Conservation (phyloP, 2,329 filamentous ascomycete species). For the Dothistroma pini region DNA sequence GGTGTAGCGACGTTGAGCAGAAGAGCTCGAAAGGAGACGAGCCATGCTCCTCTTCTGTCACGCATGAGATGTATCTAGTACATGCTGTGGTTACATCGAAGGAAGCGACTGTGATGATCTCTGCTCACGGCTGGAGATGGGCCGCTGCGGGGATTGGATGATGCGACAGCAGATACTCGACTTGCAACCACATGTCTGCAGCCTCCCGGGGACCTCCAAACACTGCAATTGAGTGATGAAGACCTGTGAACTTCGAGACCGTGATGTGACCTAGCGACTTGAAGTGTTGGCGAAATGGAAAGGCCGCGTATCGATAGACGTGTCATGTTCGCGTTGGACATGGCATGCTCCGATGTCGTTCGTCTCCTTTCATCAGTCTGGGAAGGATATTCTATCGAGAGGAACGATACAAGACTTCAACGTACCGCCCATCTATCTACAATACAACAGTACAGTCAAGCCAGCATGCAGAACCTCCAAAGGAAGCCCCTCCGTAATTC, state of each 20-base stretch:
- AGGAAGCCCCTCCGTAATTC: background rate
- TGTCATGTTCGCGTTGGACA: background rate
- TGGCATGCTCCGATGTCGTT: background rate
- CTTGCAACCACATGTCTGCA: too few relatives aligned
- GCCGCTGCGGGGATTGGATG: background rate
- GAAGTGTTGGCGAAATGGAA: background rate
- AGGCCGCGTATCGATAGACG: background rate
- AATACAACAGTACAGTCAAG: background rate
- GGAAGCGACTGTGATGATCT: background rate
- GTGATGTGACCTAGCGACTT: background rate
- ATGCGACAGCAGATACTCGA: background rate
- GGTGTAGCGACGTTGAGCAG: background rate
- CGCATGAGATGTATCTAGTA: background rate
- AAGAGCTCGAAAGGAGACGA: conserved; percentile 1
- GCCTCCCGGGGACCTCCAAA: too few relatives aligned
- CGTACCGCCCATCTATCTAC: background rate
- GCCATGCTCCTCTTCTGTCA: background rate
- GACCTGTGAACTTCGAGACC: too few relatives aligned
- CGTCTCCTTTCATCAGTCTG: background rate
- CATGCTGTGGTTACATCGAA: background rate
- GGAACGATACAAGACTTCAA: background rate
- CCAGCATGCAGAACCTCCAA: background rate
- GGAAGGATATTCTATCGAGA: background rate
- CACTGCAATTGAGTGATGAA: too few relatives aligned
- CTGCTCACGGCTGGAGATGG: background rate